A percentile compares a stretch with the other conserved stretches of the same genome.
These are phyloP conservation scores for Lipomyces sp. DNA, from an alignment of 805 yeast genomes.

Conservation along the genomic window DNA sequence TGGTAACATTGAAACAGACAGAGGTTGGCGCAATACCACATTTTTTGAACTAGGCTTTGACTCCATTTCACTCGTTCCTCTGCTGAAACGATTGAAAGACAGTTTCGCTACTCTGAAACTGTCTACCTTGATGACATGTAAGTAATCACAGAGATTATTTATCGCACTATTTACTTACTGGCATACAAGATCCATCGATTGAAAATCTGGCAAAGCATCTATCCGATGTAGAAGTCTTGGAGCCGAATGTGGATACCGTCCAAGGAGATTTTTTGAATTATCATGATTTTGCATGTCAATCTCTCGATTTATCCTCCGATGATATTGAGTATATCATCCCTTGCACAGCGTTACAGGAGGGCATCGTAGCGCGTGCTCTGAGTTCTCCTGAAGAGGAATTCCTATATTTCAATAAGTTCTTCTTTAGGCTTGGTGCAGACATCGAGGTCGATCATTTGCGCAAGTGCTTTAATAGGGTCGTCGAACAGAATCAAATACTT, in stretches of 20 bases:
- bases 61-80: slow-evolving; percentile 29
- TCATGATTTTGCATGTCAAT: slow-evolving; percentile 11
- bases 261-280: slow-evolving; percentile 6
- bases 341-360: slow-evolving; percentile 33
- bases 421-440: slow-evolving; percentile 13
- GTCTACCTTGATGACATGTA: slow-evolving; percentile 14
- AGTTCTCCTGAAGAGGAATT: neutral
- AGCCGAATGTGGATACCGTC: neutral
- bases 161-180: neutral
- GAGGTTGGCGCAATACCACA: slow-evolving; percentile 10
- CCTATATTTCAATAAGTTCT: slow-evolving; percentile 18
- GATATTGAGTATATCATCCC: slow-evolving; percentile 25
- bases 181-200: slow-evolving; percentile 18
- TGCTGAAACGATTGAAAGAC: slow-evolving; percentile 14
- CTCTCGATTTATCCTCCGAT: slow-evolving; percentile 15
- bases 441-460: slow-evolving; percentile 14
- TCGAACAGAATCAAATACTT: slow-evolving; percentile 11
- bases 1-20: neutral
- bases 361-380: slow-evolving; percentile 25
- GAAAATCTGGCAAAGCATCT: neutral
- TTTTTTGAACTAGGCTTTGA: slow-evolving; percentile 32
- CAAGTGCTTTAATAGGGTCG: slow-evolving; percentile 12
- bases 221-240: neutral
- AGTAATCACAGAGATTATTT: neutral
- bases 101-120: neutral